Evolutionary conservation across 164 flowering plant species (phyloP), one percentile per base, ranked within the genome.

Genomic region (Annona squamosa): DNA sequence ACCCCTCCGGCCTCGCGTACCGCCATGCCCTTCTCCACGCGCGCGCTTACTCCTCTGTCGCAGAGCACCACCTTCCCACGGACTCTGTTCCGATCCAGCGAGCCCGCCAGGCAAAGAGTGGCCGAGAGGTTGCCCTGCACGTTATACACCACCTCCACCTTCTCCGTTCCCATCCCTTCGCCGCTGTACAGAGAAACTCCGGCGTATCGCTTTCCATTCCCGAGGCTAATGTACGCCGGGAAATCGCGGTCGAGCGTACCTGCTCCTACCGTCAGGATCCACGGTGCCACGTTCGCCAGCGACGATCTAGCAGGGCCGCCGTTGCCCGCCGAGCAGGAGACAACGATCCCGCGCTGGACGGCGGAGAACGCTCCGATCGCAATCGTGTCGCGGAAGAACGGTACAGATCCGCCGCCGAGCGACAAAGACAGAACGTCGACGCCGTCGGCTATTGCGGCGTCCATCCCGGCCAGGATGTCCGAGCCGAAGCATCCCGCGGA

Each of bases 261-360:
- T 9, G 98, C 97, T 0, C 97, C 99, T 3, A 94, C 94, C 10
- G 97, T 91, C 85, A 85, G 79, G 56, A 91, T 84, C 99, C 99
- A 94, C 0, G 97, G 97, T 5, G 97, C 95, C 3, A 83, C 84
- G 68, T 92, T 92, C 3, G 94, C 87, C 0, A 92, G 68, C 0
- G 93, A 71, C 1, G 84, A 80, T 10, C 69, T 74, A 0, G 62
- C 69, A 1, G 99, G 99, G 0, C 99, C 99, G 59, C 87, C 81
- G 79, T 94, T 92, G 0, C 99, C 99, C 1, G 94, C 97, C 0
- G 99, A 94, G 79, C 91, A 90, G 0, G 97, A 82, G 6, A 91
- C 94, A 43, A 92, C 80, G 19, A 92, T 83, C 4, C 98, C 97
- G 68, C 52, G 87, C 77, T 88, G 92, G 87, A 86, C 80, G 0